Percentiles rank a stretch among this genome's conserved stretches.
phyloP scores from a whole-genome alignment of 1,284 basidiomycete species.

The Cerioporus squamosus region DNA sequence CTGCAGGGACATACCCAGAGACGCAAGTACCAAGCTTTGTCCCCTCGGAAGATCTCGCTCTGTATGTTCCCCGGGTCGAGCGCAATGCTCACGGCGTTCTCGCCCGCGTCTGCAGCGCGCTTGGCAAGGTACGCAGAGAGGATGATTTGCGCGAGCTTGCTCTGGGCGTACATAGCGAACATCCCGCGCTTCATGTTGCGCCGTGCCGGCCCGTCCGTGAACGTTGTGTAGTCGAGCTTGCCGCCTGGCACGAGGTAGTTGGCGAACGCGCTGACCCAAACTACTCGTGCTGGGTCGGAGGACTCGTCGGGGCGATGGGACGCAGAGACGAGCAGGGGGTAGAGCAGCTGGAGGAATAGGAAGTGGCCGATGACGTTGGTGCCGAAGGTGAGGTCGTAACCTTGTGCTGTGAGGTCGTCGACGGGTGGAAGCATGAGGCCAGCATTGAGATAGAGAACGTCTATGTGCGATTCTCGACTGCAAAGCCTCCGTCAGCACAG shows the following conservation, averaged over 20 bases:
- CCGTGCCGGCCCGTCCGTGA: slow-evolving; percentile 34
- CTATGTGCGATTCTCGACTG: background rate
- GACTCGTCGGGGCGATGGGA: slow-evolving; percentile 26
- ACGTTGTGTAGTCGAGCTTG: slow-evolving; percentile 38
- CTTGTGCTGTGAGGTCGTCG: slow-evolving; percentile 44
- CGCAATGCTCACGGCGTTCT: background rate
- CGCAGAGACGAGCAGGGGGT: slow-evolving; percentile 28
- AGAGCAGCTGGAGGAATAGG: slow-evolving; percentile 47
- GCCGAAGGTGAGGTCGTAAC: slow-evolving; percentile 55
- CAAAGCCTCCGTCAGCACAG: too few species aligned
- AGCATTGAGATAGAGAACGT: too few species aligned
- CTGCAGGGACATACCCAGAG: background rate
- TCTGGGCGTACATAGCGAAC: slow-evolving; percentile 43
- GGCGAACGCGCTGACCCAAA: slow-evolving; percentile 32
- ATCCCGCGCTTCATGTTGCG: slow-evolving; percentile 29
- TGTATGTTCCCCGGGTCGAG: slow-evolving; percentile 6
- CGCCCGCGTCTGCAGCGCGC: too few species aligned
- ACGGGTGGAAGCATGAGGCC: slow-evolving; percentile 46
- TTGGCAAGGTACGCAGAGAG: background rate
- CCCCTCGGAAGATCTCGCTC: slow-evolving; percentile 3
- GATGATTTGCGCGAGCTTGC: slow-evolving; percentile 41
- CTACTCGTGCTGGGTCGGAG: slow-evolving; percentile 38
- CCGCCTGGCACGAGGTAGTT: too few species aligned
- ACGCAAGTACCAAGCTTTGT: too few species aligned
- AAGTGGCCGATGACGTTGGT: slow-evolving; percentile 51